A percentile compares a stretch with the other conserved stretches of the same genome.
phyloP scores from a whole-genome alignment of 148 eudicot genomes.

The Drosera capensis region DNA sequence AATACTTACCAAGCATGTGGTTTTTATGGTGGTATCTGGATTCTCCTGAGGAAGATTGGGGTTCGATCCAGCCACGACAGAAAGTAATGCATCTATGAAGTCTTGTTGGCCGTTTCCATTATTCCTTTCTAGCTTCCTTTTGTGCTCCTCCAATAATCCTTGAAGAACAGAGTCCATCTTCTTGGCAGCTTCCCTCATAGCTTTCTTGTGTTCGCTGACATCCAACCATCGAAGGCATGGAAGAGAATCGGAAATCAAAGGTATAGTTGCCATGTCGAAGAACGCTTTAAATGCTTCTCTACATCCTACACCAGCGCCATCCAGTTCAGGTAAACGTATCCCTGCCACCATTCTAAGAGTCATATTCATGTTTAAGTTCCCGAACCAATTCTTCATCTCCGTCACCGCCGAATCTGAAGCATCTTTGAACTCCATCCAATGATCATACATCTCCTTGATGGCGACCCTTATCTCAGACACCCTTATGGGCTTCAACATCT shows the following conservation, averaged over 20 bases:
- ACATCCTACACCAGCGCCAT: background rate
- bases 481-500: background rate
- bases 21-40: constrained; percentile 12
- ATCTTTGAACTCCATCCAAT: background rate
- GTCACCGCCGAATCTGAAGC: background rate
- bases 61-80: background rate
- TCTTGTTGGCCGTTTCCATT: constrained; percentile 5
- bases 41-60: background rate
- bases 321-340: background rate
- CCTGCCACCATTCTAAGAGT: background rate
- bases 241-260: constrained; percentile 1
- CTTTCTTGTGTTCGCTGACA: constrained; percentile 10
- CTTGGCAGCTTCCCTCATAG: constrained; percentile 8
- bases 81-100: constrained; percentile 22
- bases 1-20: constrained; percentile 14
- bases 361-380: background rate
- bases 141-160: constrained; percentile 18
- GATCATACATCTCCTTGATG: background rate
- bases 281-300: background rate
- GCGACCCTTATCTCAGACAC: background rate
- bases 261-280: background rate
- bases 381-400: constrained; percentile 3
- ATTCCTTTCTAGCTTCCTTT: background rate
- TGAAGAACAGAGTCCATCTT: constrained; percentile 7
- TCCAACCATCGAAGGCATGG: constrained; percentile 17